Conservation (phyloP, 176 grass and related monocot genomes). For the Pontederia paniculata region DNA sequence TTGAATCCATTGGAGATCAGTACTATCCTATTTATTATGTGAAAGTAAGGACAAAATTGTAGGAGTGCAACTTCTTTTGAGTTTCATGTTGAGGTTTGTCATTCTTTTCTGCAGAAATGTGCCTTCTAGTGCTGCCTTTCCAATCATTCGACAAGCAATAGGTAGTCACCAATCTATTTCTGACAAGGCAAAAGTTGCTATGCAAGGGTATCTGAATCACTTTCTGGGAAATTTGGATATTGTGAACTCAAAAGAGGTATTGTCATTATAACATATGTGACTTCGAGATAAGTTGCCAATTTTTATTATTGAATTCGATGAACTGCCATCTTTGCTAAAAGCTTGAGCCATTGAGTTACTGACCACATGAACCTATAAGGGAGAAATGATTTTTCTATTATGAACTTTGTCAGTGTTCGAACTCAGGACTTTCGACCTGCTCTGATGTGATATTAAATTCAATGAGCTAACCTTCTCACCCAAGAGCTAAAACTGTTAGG, state of each 20-base stretch:
- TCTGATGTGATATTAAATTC: too few species aligned
- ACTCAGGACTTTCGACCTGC: too few species aligned
- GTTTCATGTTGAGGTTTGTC: not conserved
- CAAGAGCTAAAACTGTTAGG: too few species aligned
- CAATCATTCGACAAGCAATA: slow-evolving; percentile 59
- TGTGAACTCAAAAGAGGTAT: slow-evolving; percentile 64
- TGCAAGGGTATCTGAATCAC: slow-evolving; percentile 76
- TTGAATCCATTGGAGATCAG: too few species aligned
- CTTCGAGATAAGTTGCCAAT: not conserved
- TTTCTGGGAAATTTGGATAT: slow-evolving; percentile 85
- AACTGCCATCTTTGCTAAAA: too few species aligned
- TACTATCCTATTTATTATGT: too few species aligned
- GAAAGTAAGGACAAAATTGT: too few species aligned
- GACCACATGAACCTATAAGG: too few species aligned
- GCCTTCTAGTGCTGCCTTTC: slow-evolving; percentile 58
- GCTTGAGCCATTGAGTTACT: too few species aligned
- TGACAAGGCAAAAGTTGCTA: slow-evolving; percentile 61
- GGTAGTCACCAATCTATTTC: slow-evolving; percentile 62
- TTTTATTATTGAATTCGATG: not conserved
- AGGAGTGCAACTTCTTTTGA: not conserved
- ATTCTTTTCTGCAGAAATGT: slow-evolving; percentile 44
- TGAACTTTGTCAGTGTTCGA: too few species aligned
- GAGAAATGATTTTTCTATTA: too few species aligned
- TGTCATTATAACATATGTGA: not conserved
- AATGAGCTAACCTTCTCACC: too few species aligned